These are phyloP conservation scores for Dactylellina cionopaga DNA, from an alignment of 2,329 filamentous ascomycete species.

Conservation along the genomic window DNA sequence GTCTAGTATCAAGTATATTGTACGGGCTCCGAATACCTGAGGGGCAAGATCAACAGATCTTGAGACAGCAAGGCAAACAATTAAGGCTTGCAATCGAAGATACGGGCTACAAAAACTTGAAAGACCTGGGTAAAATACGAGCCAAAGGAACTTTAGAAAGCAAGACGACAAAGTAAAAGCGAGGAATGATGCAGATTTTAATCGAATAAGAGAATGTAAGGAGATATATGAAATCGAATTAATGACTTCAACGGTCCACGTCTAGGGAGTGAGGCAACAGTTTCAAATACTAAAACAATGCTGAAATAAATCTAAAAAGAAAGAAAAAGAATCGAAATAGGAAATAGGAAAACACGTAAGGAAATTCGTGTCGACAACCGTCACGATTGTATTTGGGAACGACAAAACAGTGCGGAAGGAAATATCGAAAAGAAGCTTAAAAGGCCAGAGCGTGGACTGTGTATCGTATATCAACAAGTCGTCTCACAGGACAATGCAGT, in stretches of 20 bases:
- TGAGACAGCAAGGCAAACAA: conserved; percentile 25
- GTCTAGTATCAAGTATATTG: neutral
- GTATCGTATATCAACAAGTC: conserved; percentile 39
- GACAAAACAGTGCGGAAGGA: conserved; percentile 44
- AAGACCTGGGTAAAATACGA: neutral
- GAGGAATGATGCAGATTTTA: conserved; percentile 22
- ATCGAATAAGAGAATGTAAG: conserved; percentile 14
- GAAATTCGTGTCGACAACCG: conserved; percentile 47
- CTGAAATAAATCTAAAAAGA: too few relatives aligned
- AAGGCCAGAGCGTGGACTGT: conserved; percentile 17
- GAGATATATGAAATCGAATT: conserved; percentile 25
- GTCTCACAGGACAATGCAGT: conserved; percentile 30
- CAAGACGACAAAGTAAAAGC: neutral
- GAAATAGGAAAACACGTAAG: conserved; percentile 44
- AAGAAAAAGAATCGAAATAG: conserved; percentile 44
- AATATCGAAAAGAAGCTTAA: conserved; percentile 47
- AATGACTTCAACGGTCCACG: conserved; percentile 40
- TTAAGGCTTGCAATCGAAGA: neutral
- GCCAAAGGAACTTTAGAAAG: neutral
- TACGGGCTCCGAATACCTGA: neutral
- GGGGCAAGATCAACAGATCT: too few relatives aligned
- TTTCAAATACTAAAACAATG: conserved; percentile 51
- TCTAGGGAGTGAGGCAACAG: conserved; percentile 21
- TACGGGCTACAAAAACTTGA: neutral
- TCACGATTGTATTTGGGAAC: conserved; percentile 21